These are phyloP conservation scores for Pichia kluyveri DNA, from an alignment of 805 yeast species.

Conservation along the genomic window DNA sequence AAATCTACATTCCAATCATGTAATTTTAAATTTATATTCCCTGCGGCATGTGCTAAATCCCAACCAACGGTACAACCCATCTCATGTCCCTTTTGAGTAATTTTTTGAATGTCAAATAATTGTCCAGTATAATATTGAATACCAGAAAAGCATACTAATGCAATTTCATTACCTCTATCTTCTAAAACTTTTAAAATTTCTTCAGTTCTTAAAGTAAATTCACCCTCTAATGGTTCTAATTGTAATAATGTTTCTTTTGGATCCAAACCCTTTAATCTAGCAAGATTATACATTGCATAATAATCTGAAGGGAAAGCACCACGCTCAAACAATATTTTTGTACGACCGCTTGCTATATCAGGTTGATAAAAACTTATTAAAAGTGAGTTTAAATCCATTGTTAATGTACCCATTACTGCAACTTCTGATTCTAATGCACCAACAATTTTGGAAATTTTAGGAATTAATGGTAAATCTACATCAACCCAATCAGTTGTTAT, in stretches of 20 bases:
- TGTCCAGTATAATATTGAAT: constrained; percentile 93
- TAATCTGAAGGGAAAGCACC: constrained; percentile 90
- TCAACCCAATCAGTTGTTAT: constrained; percentile 70
- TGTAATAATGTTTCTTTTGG: constrained; percentile 54
- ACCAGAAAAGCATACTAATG: constrained; percentile 76
- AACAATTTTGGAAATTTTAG: constrained; percentile 60
- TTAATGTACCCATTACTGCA: constrained; percentile 80
- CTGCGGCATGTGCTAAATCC: constrained; percentile 95
- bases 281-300: constrained; percentile 75
- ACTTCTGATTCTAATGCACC: constrained; percentile 75
- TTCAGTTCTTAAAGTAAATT: constrained; percentile 48
- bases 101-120: constrained; percentile 61
- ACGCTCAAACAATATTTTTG: constrained; percentile 73
- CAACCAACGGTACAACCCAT: constrained; percentile 64
- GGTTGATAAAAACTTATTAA: constrained; percentile 73
- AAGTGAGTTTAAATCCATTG: constrained; percentile 71
- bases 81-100: constrained; percentile 54
- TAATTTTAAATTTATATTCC: constrained; percentile 66
- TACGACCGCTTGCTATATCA: constrained; percentile 29
- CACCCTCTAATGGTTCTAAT: constrained; percentile 50
- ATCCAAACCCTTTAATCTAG: constrained; percentile 44
- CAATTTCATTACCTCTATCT: constrained; percentile 49
- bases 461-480: constrained; percentile 69
- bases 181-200: constrained; percentile 52
- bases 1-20: constrained; percentile 92